phyloP scores from a whole-genome alignment of 352 stramenopile genomes.

The Phytophthora pinifolia region DNA sequence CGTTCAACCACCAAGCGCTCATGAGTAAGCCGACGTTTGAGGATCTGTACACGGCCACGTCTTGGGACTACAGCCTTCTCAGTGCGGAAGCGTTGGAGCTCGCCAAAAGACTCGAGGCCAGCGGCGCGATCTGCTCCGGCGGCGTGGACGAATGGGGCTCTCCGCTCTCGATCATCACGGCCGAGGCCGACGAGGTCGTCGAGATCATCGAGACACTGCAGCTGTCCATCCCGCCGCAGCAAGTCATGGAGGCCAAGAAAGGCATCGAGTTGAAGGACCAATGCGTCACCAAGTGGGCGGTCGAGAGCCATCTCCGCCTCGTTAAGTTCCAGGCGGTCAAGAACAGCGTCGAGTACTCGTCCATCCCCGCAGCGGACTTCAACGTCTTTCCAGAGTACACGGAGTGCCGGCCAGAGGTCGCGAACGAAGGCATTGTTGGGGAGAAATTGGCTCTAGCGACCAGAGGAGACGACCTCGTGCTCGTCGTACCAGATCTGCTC shows the following conservation, averaged over 20 bases:
- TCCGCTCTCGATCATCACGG: not conserved
- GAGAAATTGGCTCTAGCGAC: conserved; percentile 28
- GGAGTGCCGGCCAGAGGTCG: conserved; percentile 21
- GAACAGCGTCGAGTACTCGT: conserved; percentile 32
- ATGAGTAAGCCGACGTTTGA: conserved; percentile 32
- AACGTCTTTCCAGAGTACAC: conserved; percentile 33
- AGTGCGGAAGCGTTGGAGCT: conserved; percentile 4
- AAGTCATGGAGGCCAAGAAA: conserved; percentile 19
- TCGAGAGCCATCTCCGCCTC: conserved; percentile 19
- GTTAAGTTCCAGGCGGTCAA: conserved; percentile 33
- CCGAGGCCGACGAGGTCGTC: not conserved
- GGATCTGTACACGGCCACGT: conserved; percentile 17
- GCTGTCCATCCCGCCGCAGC: conserved; percentile 9
- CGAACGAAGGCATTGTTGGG: conserved; percentile 13
- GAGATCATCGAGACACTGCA: not conserved
- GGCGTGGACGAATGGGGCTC: conserved; percentile 1
- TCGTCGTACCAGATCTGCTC: conserved; percentile 26
- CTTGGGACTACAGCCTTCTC: conserved; percentile 22
- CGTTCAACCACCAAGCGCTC: conserved; percentile 20
- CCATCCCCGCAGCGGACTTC: conserved; percentile 30
- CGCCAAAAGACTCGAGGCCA: conserved; percentile 16
- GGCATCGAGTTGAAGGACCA: conserved; percentile 12
- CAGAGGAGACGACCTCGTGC: conserved; percentile 17
- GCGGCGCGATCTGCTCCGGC: conserved; percentile 1
- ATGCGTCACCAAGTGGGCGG: conserved; percentile 27